Percentiles rank a stretch among this genome's conserved stretches.
Evolutionary conservation across 1,284 basidiomycete genomes (phyloP).

Genomic region (Puccinia coronata): DNA sequence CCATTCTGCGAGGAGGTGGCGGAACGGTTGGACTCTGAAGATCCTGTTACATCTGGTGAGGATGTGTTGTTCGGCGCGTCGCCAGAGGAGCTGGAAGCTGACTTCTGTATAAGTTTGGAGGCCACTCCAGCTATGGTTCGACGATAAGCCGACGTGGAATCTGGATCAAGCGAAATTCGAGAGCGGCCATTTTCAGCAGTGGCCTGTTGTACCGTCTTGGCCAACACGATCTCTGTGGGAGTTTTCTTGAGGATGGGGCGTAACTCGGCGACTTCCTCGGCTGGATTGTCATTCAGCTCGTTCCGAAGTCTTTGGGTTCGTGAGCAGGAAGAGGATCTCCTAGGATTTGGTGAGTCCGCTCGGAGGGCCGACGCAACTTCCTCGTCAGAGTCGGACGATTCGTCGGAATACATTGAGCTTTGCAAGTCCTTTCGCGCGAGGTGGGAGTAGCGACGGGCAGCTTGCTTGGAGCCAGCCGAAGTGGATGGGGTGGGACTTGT

Average conservation of each 20-base stretch:
- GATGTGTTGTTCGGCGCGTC: background rate
- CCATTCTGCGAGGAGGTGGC: background rate
- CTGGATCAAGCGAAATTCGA: conserved; percentile 36
- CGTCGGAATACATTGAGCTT: background rate
- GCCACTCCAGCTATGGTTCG: conserved; percentile 4
- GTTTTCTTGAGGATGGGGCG: conserved; percentile 47
- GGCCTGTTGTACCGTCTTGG: conserved; percentile 38
- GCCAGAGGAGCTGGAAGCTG: background rate
- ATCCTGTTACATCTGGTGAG: background rate
- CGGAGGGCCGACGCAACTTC: conserved; percentile 27
- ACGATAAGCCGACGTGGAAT: background rate
- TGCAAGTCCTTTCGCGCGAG: background rate
- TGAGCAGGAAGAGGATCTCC: conserved; percentile 19
- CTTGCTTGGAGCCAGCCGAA: conserved; percentile 18
- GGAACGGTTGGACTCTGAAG: background rate
- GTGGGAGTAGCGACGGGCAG: background rate
- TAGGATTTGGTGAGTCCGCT: background rate
- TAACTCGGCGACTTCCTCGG: conserved; percentile 7
- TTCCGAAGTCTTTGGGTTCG: background rate
- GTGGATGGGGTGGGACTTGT: conserved; percentile 28
- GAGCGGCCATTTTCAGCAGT: conserved; percentile 35
- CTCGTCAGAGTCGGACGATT: conserved; percentile 36
- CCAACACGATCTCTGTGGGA: conserved; percentile 7
- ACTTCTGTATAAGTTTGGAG: conserved; percentile 1
- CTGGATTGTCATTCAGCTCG: background rate